Conservation (phyloP, 202 grass and related monocot genomes). For the Miscanthus sacchariflorus region DNA sequence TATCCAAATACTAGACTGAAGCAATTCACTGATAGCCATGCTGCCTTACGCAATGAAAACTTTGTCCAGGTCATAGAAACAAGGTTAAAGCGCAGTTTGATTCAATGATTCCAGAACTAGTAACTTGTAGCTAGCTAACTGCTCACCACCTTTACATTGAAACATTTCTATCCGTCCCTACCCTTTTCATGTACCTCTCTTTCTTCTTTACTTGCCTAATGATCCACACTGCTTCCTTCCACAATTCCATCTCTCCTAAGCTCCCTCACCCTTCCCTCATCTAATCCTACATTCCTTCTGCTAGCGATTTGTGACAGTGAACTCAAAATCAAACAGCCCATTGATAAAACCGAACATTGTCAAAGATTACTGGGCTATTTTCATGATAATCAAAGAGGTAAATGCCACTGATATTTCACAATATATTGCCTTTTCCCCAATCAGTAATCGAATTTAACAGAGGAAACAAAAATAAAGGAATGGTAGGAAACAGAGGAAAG, state of each 20-base stretch:
- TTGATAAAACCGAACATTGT: background rate
- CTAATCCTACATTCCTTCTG: background rate
- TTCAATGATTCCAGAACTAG: background rate
- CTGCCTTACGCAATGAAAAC: background rate
- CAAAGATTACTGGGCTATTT: background rate
- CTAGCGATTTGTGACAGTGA: background rate
- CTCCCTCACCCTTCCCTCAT: background rate
- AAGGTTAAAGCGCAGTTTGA: conserved; percentile 5
- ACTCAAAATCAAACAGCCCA: background rate
- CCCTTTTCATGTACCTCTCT: background rate
- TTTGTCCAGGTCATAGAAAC: background rate
- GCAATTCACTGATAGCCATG: background rate
- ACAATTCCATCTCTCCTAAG: background rate
- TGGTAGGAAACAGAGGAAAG: too few species aligned
- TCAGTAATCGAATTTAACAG: too few species aligned
- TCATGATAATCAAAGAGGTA: background rate
- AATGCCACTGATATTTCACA: background rate
- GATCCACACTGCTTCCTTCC: conserved; percentile 18
- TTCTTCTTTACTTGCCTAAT: conserved; percentile 33
- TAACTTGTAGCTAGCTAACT: background rate
- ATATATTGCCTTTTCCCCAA: background rate
- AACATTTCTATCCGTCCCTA: conserved; percentile 11
- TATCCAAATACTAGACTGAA: conserved; percentile 6
- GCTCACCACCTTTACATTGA: background rate
- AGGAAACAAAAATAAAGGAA: too few species aligned